Conservation (phyloP, 1,139 yeast species). For the Suhomyces coccinellae region DNA sequence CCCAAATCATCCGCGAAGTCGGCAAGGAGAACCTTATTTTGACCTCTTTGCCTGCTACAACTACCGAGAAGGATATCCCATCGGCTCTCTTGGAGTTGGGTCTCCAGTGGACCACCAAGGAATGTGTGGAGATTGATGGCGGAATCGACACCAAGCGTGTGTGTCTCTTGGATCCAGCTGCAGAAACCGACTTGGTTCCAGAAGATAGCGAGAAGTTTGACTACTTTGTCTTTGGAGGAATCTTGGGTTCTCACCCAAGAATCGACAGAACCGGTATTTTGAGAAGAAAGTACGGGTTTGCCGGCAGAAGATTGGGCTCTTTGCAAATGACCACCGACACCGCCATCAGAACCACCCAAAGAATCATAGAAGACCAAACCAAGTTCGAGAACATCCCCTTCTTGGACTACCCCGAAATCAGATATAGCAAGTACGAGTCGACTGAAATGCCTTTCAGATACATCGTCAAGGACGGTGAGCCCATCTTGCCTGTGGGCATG, state of each 20-base stretch:
- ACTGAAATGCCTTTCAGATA: conserved; percentile 98
- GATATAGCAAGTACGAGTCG: conserved; percentile 83
- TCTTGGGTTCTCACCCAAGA: conserved; percentile 95
- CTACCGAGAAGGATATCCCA: conserved; percentile 69
- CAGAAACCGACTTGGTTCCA: conserved; percentile 70
- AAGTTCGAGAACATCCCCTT: conserved; percentile 73
- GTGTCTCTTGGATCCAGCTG: conserved; percentile 88
- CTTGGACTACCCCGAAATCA: conserved; percentile 91
- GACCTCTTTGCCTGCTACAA: conserved; percentile 70
- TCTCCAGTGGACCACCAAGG: conserved; percentile 78
- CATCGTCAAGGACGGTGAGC: conserved; percentile 60
- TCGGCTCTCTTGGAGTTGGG: conserved; percentile 57
- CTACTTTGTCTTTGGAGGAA: conserved; percentile 94
- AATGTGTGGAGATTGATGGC: conserved; percentile 55
- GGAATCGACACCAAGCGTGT: conserved; percentile 53
- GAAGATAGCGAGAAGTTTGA: conserved; percentile 66
- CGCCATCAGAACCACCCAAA: conserved; percentile 86
- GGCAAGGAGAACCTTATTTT: conserved; percentile 74
- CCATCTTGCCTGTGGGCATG: conserved; percentile 93
- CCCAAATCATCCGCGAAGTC: conserved; percentile 77
- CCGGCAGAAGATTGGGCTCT: conserved; percentile 80
- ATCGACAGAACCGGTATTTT: conserved; percentile 92
- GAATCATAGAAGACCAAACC: conserved; percentile 59
- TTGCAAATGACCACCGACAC: conserved; percentile 98
- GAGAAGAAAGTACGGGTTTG: conserved; percentile 73